Percentiles rank a stretch among this genome's conserved stretches.
Evolutionary conservation across 106 monocot species (phyloP).

Genomic region (Triglochin maritima): DNA sequence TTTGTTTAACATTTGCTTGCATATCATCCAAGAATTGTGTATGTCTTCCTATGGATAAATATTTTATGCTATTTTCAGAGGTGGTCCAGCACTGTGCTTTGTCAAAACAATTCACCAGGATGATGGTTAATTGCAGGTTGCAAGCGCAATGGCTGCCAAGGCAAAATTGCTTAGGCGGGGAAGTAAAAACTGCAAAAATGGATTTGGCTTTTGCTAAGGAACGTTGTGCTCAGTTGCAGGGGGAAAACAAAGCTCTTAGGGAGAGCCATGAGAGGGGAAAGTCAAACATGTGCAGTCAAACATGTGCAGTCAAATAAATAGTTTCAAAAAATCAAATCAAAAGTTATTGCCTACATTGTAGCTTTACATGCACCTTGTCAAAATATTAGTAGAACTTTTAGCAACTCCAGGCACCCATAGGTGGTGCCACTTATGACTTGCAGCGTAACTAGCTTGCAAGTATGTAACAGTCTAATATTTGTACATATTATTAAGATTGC

Average conservation of each 20-base stretch:
- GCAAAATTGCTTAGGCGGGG: slow-evolving; percentile 71
- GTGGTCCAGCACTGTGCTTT: too few relatives aligned
- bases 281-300: too few relatives aligned
- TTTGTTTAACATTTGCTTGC: background rate
- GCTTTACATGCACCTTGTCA: too few relatives aligned
- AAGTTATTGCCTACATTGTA: too few relatives aligned
- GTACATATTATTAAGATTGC: background rate
- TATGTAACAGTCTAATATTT: background rate
- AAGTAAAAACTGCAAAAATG: slow-evolving; percentile 83
- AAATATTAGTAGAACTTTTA: too few relatives aligned
- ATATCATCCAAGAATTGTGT: background rate
- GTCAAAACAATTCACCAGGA: background rate
- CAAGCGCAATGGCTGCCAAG: slow-evolving; percentile 92
- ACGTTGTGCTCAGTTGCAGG: slow-evolving; percentile 78
- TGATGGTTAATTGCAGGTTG: slow-evolving; percentile 44
- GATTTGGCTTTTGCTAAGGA: slow-evolving; percentile 81
- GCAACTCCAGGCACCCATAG: too few relatives aligned
- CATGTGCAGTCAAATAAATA: too few relatives aligned
- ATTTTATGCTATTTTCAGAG: too few relatives aligned
- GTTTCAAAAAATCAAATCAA: too few relatives aligned
- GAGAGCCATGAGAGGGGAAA: slow-evolving; percentile 58
- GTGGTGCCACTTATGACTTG: too few relatives aligned
- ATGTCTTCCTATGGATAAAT: background rate
- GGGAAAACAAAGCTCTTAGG: slow-evolving; percentile 71
- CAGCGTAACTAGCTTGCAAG: too few relatives aligned